phyloP scores from a whole-genome alignment of 352 stramenopile species.

The Phytophthora constricta region DNA sequence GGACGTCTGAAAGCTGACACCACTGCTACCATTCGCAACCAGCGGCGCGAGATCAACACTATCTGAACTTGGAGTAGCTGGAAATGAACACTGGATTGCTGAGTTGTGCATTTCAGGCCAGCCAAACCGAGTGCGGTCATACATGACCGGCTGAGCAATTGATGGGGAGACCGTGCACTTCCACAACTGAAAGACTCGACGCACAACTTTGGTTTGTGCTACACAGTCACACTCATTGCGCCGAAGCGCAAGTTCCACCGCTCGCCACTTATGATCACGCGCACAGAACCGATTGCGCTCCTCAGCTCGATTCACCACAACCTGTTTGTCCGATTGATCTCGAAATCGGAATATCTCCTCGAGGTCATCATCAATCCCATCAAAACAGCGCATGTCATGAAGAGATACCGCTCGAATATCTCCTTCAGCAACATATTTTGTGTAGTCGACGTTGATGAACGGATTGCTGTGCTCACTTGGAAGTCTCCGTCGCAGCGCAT shows the following conservation, averaged over 20 bases:
- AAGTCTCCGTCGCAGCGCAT: conserved; percentile 86
- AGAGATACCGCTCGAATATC: conserved; percentile 87
- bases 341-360: conserved; percentile 54
- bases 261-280: conserved; percentile 95
- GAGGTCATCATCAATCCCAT: conserved; percentile 87
- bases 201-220: conserved; percentile 86
- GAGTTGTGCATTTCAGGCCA: conserved; percentile 64
- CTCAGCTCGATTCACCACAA: conserved; percentile 71
- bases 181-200: conserved; percentile 93
- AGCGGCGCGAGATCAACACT: conserved; percentile 38
- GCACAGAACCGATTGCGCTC: conserved; percentile 86
- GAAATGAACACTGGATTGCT: conserved; percentile 63
- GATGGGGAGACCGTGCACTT: conserved; percentile 85
- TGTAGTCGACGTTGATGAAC: conserved; percentile 72
- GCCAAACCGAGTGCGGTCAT: conserved; percentile 58
- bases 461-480: conserved; percentile 70
- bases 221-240: conserved; percentile 94
- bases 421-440: conserved; percentile 92
- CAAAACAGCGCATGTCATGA: conserved; percentile 93
- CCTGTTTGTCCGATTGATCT: conserved; percentile 3
- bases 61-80: conserved; percentile 22
- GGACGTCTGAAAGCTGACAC: conserved; percentile 69
- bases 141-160: conserved; percentile 27
- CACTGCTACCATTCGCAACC: conserved; percentile 28
- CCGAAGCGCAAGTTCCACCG: conserved; percentile 86